Evolutionary conservation across 1,139 yeast genomes (phyloP), one percentile per base, ranked within the genome.

Genomic region (Taiozyma sp.): DNA sequence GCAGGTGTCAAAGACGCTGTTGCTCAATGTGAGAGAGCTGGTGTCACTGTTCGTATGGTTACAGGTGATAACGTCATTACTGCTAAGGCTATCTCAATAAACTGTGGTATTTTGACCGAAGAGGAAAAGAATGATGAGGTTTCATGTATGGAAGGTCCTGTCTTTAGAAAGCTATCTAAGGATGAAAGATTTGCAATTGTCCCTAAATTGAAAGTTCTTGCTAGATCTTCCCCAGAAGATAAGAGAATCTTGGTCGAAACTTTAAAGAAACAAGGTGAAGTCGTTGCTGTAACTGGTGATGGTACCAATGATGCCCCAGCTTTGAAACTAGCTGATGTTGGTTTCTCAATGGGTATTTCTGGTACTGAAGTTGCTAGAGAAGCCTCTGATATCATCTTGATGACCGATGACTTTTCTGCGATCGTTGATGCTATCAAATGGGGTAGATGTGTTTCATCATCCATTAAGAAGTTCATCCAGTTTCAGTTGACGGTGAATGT

Each of bases 271-370:
- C 77, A 84, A 65, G 96, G 93, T 38, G 97, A 93, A 64, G 96
- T 93, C 46, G 99, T 93, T 50, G 99, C 99, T 1, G 99, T 92
- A 43, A 93, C 99, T 36, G 99, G 99, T 67, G 99, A 93, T 70
- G 99, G 99, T 69, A 90, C 96, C 13, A 90, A 90, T 67, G 97
- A 90, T 74, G 96, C 96, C 0, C 96, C 96, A n/a, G 96, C 96
- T 4, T 78, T 90, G 64, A 88, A 89, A 65, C 73, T 89, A 57
- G 97, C 97, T 0, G 96, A 90, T 69, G 95, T 90, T 55, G 97
- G 97, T 2, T 89, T 90, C 66, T 87, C 96, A 2, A 90, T 90
- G 97, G 97, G 97, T 58, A 85, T 88, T 52, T 78, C 95, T 10
- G 97, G 97, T 59, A 90, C 97, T 1, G 97, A 90, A 71, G 96